phyloP scores from a whole-genome alignment of 768 basidiomycete species.

The Bullera alba region DNA sequence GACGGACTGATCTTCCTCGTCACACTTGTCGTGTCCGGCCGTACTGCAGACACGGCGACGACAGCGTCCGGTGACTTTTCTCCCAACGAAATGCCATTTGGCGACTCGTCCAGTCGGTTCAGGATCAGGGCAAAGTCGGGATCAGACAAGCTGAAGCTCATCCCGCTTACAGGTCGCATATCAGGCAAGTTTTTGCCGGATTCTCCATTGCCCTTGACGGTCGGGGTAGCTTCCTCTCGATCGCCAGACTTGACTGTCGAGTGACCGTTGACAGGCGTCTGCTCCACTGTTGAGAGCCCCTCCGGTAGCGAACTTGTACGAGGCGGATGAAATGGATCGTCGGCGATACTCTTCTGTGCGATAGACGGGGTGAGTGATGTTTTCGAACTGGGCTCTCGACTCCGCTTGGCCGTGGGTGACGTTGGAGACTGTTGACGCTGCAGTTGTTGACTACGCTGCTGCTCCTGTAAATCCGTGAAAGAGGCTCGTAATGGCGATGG shows the following conservation, averaged over 20 bases:
- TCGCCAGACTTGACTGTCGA: not conserved
- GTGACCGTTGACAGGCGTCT: not conserved
- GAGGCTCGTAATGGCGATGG: slow-evolving; percentile 43
- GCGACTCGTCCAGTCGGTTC: slow-evolving; percentile 35
- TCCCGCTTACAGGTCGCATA: slow-evolving; percentile 76
- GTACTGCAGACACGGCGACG: no score
- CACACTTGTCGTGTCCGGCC: not conserved
- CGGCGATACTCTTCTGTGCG: not conserved
- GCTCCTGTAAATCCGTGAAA: slow-evolving; percentile 49
- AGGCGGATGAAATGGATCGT: no score
- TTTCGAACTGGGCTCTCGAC: not conserved
- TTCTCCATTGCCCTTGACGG: not conserved
- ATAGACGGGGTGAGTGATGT: slow-evolving; percentile 6
- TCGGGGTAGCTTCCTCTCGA: not conserved
- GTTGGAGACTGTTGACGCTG: slow-evolving; percentile 27
- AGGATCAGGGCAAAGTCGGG: slow-evolving; percentile 59
- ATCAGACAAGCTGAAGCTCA: slow-evolving; percentile 79
- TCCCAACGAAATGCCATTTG: slow-evolving; percentile 6
- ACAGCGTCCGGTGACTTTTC: not conserved
- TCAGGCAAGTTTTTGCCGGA: slow-evolving; percentile 56
- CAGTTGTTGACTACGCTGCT: not conserved
- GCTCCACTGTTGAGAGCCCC: slow-evolving; percentile 4
- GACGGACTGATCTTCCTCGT: not conserved
- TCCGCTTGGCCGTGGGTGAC: slow-evolving; percentile 17
- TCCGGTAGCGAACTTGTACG: slow-evolving; percentile 36